Evolutionary conservation across 495 filamentous ascomycete species (phyloP), one percentile per base, ranked within the genome.

Genomic region (Oleoguttula mirabilis): DNA sequence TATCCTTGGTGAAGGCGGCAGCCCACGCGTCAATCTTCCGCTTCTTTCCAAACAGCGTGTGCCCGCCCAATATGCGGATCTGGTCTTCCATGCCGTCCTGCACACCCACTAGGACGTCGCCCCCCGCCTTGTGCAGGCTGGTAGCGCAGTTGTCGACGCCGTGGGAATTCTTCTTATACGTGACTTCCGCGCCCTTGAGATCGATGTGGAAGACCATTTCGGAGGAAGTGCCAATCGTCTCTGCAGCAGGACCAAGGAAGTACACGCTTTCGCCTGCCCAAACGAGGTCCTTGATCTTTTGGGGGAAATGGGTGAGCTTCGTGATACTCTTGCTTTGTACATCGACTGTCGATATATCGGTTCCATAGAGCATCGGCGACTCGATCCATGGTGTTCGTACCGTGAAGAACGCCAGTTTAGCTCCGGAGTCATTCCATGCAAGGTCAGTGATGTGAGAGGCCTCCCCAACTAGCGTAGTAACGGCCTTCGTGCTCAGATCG

Each of bases 1-100:
- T 46, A 36, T 51, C 41, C 2, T 12, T 33, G 7, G 41, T 34
- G 42, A 51, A 45, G 11, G 42, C 23, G 4, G 42, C 47, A 32
- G 39, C 25, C 35, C 36, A 51, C 1, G 41, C 28, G 24, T 25
- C 20, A n/a, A 51, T 41, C 21, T 39, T 21, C n/a, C 27, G 1
- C 28, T 45, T 51, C 24, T 22, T 39, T 28, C 27, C 23, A 23
- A 45, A 51, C 10, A 51, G 30, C 3, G 37, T 41, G 15, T 24
- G 27, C 28, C 47, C 47, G n/a, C 36, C n/a, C 1, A 51, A 36
- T n/a, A 45, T 31, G 27, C 36, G 42, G 15, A 51, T 7, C 25
- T 45, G 38, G 36, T 41, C 37, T 10, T 45, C 20, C 30, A 45
- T 32, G 23, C 42, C 35, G 16, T 45, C 10, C 22, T 39, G 2